These are phyloP conservation scores for Gonapodya sp. DNA, from an alignment of 192 early-diverging fungal species.

Conservation along the genomic window DNA sequence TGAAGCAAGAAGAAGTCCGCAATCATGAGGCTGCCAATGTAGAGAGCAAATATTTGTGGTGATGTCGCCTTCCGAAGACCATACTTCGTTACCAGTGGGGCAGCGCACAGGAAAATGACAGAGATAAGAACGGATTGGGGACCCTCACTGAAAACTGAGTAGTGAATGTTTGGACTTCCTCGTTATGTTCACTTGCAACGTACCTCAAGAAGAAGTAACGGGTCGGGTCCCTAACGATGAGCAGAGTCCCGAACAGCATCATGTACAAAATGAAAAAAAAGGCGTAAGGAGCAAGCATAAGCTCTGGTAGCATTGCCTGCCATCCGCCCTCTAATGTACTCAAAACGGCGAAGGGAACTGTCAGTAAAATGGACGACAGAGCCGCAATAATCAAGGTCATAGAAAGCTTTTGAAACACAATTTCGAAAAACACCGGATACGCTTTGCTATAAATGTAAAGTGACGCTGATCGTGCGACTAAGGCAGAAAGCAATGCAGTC, in stretches of 20 bases:
- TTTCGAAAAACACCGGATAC: conserved; percentile 29
- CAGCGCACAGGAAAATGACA: neutral
- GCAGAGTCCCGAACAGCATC: neutral
- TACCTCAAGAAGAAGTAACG: neutral
- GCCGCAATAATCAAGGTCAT: conserved; percentile 20
- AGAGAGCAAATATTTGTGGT: neutral
- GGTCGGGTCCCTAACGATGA: neutral
- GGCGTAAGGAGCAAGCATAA: neutral
- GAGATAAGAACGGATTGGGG: neutral
- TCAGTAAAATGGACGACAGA: conserved; percentile 13
- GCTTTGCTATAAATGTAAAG: conserved; percentile 35
- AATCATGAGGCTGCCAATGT: neutral
- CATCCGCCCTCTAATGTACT: neutral
- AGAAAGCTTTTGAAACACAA: conserved; percentile 24
- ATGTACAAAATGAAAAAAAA: neutral
- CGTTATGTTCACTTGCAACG: too few relatives aligned
- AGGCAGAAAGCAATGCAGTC: neutral
- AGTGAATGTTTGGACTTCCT: too few relatives aligned
- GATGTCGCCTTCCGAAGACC: neutral
- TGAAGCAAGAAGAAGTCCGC: neutral
- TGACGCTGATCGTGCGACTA: conserved; percentile 25
- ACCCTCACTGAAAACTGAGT: neutral
- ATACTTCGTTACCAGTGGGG: neutral
- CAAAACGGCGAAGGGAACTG: neutral
- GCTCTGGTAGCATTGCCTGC: neutral